These are phyloP conservation scores for Ascochyta rabiei DNA, from an alignment of 2,329 filamentous ascomycete species.

Conservation along the genomic window DNA sequence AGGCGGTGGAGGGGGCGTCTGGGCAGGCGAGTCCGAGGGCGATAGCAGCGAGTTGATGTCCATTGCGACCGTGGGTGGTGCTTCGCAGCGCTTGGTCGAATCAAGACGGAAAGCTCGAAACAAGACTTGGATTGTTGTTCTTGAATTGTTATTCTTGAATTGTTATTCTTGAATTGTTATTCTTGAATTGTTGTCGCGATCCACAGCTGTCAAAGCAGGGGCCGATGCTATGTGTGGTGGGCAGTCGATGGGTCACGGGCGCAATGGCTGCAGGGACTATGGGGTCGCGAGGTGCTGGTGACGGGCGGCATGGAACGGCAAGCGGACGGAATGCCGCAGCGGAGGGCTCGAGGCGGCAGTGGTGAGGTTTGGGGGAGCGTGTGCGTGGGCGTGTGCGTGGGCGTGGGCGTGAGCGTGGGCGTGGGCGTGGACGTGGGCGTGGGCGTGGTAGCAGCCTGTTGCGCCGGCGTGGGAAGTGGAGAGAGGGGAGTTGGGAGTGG, in stretches of 20 bases:
- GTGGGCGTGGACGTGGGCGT: no score
- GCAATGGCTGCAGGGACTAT: constrained; percentile 24
- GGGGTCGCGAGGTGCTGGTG: constrained; percentile 20
- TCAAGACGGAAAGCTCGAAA: background rate
- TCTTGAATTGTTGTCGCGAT: no score
- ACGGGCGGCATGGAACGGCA: constrained; percentile 28
- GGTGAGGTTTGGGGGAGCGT: constrained; percentile 21
- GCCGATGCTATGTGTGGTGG: constrained; percentile 1
- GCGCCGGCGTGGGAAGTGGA: constrained; percentile 24
- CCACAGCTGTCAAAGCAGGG: background rate
- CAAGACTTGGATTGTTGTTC: background rate
- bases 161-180: no score
- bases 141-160: no score
- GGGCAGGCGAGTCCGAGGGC: constrained; percentile 53
- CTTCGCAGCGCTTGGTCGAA: background rate
- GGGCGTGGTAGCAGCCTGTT: constrained; percentile 6
- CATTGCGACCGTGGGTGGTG: constrained; percentile 40
- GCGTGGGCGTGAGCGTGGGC: no score
- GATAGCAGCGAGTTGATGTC: constrained; percentile 58
- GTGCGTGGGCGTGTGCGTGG: no score
- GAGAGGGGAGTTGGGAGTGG: constrained; percentile 7
- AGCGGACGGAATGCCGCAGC: constrained; percentile 13
- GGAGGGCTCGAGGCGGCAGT: constrained; percentile 6
- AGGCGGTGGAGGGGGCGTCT: constrained; percentile 42
- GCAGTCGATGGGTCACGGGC: constrained; percentile 11